phyloP scores from a whole-genome alignment of 176 grass and related monocot species.

The Sorghum bicolor region DNA sequence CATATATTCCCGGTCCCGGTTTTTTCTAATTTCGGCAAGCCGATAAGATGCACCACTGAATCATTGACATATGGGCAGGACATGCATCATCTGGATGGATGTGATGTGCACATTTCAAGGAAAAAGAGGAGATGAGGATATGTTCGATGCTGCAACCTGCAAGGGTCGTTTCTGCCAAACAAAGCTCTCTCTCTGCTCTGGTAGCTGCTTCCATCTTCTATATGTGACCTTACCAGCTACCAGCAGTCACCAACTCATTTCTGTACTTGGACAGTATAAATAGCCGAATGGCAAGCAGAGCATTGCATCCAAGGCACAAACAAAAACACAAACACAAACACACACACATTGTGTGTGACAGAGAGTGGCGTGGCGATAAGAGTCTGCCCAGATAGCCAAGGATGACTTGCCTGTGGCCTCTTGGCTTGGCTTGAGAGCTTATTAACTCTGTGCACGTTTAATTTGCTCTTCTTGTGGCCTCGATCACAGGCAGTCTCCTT shows the following conservation, averaged over 20 bases:
- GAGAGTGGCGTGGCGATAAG: not conserved
- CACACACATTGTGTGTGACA: not conserved
- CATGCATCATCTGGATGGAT: not conserved
- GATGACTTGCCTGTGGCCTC: slow-evolving; percentile 36
- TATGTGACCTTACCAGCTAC: not conserved
- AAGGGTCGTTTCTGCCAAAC: not conserved
- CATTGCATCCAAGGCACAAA: not conserved
- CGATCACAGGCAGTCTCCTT: slow-evolving; percentile 34
- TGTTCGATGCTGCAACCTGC: slow-evolving; percentile 9
- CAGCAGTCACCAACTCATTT: not conserved
- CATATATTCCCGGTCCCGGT: slow-evolving; percentile 10
- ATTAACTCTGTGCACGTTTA: not conserved
- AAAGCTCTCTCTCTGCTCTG: no score
- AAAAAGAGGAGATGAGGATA: not conserved
- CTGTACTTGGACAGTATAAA: slow-evolving; percentile 14
- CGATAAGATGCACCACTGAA: not conserved
- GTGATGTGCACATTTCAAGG: not conserved
- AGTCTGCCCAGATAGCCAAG: slow-evolving; percentile 28
- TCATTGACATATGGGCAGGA: not conserved
- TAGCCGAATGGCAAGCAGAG: not conserved
- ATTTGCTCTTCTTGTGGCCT: not conserved
- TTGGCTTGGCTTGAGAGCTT: not conserved
- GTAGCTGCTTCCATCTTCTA: not conserved
- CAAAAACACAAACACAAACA: not conserved
- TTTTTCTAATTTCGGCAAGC: not conserved